Conservation (phyloP, 2,329 filamentous ascomycete genomes). For the Drechslerella stenobrocha region DNA sequence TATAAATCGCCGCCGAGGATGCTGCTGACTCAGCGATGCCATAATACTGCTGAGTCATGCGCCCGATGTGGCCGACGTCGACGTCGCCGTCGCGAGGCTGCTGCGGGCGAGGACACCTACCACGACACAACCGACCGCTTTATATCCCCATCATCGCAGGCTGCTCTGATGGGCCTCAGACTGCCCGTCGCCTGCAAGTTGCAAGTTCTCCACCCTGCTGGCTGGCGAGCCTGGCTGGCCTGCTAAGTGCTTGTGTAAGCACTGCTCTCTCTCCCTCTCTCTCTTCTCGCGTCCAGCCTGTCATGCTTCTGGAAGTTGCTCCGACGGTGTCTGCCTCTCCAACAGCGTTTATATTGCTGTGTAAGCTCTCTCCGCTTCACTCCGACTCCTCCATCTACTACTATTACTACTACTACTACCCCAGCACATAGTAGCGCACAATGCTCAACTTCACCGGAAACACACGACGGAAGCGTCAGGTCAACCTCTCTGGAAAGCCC, state of each 20-base stretch:
- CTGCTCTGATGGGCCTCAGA: not conserved
- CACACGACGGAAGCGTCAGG: slow-evolving; percentile 54
- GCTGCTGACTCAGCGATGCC: no score
- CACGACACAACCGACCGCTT: no score
- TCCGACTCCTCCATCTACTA: not conserved
- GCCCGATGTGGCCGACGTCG: no score
- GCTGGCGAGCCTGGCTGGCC: not conserved
- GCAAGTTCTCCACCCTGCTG: not conserved
- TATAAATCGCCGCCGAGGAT: not conserved
- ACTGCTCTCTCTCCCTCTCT: not conserved
- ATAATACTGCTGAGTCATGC: no score
- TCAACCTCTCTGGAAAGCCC: slow-evolving; percentile 78
- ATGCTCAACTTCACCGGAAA: slow-evolving; percentile 3
- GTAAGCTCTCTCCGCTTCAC: not conserved
- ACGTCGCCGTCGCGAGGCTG: no score
- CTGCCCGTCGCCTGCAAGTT: not conserved
- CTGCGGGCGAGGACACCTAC: no score
- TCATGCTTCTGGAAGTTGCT: slow-evolving; percentile 3
- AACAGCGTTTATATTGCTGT: not conserved
- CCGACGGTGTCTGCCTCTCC: not conserved
- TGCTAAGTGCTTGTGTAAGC: slow-evolving; percentile 8
- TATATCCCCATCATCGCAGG: no score
- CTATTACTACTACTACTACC: not conserved
- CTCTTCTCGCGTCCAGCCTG: not conserved
- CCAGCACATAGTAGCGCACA: not conserved